Conservation (phyloP, 2,329 filamentous ascomycete genomes). For the Neofusicoccum umdonicola region DNA sequence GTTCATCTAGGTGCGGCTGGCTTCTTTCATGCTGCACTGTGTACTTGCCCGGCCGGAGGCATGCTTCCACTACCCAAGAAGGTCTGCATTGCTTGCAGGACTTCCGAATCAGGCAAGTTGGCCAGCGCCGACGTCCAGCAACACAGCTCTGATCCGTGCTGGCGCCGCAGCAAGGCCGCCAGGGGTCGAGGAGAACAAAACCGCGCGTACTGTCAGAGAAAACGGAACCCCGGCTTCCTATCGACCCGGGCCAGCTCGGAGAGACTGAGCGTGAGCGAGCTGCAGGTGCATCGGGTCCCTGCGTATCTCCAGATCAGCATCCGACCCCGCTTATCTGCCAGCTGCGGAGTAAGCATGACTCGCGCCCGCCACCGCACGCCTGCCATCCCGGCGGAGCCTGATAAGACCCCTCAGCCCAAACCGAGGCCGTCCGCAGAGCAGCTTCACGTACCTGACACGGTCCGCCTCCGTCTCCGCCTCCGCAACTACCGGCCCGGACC, state of each 20-base stretch:
- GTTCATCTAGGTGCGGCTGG: too few species aligned
- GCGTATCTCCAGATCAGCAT: constrained; percentile 5
- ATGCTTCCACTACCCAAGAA: too few species aligned
- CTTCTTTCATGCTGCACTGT: too few species aligned
- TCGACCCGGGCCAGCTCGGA: neutral
- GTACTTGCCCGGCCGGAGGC: too few species aligned
- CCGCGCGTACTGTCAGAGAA: neutral
- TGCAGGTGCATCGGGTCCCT: neutral
- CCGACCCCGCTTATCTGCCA: constrained; percentile 2
- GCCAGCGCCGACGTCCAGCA: too few species aligned
- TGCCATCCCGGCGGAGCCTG: neutral
- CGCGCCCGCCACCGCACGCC: neutral
- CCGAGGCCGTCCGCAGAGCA: neutral
- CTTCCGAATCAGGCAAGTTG: too few species aligned
- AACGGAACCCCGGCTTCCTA: neutral
- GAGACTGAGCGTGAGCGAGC: neutral
- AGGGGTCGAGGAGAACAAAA: too few species aligned
- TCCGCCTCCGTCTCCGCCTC: constrained; percentile 12
- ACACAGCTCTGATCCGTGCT: too few species aligned
- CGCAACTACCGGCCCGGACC: neutral
- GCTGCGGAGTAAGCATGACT: constrained; percentile 5
- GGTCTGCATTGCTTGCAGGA: too few species aligned
- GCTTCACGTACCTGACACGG: neutral
- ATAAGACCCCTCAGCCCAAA: neutral
- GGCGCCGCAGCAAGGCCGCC: too few species aligned